Evolutionary conservation across 1,139 yeast genomes (phyloP).

Genomic region (Pichia sp.): DNA sequence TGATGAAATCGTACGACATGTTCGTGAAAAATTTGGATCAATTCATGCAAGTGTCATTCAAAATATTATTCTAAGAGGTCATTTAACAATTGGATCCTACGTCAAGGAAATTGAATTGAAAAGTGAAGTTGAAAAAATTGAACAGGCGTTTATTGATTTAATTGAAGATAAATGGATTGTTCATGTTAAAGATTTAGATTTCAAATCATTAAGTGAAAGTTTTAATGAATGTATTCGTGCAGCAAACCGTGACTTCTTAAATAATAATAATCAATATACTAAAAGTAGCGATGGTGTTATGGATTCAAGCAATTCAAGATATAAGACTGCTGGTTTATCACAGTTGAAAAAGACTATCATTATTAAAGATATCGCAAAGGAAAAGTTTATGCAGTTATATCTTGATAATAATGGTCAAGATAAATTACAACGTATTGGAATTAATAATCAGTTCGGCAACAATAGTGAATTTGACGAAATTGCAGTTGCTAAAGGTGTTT

Average conservation of each 20-base stretch:
- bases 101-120: conserved; percentile 27
- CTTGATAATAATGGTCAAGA: conserved; percentile 26
- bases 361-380: conserved; percentile 56
- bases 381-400: conserved; percentile 16
- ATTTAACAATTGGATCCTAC: conserved; percentile 57
- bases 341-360: conserved; percentile 62
- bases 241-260: conserved; percentile 13
- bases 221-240: conserved; percentile 11
- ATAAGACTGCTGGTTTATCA: conserved; percentile 33
- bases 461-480: not conserved
- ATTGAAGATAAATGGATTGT: conserved; percentile 56
- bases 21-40: conserved; percentile 38
- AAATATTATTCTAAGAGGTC: conserved; percentile 59
- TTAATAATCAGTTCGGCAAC: not conserved
- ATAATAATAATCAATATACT: conserved; percentile 5
- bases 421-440: conserved; percentile 8
- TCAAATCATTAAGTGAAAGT: conserved; percentile 27
- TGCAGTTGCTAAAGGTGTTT: conserved; percentile 22
- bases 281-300: conserved; percentile 4
- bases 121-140: conserved; percentile 27
- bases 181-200: conserved; percentile 37
- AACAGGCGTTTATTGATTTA: conserved; percentile 31
- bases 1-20: conserved; percentile 63
- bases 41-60: conserved; percentile 63
- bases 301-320: conserved; percentile 31